Evolutionary conservation across 2,329 filamentous ascomycete genomes (phyloP).

Genomic region (Coleophoma eucalyptorum): DNA sequence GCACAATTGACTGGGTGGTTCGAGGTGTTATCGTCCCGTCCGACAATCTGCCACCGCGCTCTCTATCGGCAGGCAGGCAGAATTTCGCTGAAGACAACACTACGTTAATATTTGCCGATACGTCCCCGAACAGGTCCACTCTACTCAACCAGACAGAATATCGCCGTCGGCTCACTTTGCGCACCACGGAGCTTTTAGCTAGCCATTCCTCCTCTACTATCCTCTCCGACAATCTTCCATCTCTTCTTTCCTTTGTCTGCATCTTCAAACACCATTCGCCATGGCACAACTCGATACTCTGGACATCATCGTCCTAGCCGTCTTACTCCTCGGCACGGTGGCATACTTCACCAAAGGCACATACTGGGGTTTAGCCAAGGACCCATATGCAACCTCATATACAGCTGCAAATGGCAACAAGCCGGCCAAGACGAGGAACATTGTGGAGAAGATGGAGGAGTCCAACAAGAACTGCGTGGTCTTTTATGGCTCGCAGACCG

Average conservation of each 20-base stretch:
- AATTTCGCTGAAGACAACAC: too few relatives aligned
- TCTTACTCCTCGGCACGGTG: conserved; percentile 78
- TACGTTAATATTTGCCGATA: too few relatives aligned
- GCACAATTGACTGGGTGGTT: too few relatives aligned
- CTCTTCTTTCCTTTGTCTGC: not conserved
- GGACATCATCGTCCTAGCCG: conserved; percentile 86
- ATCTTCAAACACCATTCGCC: conserved; percentile 24
- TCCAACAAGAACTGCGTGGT: conserved; percentile 95
- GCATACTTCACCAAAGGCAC: conserved; percentile 98
- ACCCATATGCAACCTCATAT: conserved; percentile 79
- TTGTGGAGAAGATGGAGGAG: conserved; percentile 95
- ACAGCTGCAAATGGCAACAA: conserved; percentile 66
- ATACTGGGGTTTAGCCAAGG: conserved; percentile 84
- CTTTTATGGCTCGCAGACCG: conserved; percentile 98
- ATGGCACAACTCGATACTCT: conserved; percentile 98
- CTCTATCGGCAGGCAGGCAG: too few relatives aligned
- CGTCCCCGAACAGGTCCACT: too few relatives aligned
- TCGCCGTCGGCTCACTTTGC: too few relatives aligned
- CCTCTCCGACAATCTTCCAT: not conserved
- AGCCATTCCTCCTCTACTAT: not conserved
- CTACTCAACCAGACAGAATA: too few relatives aligned
- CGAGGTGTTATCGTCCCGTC: too few relatives aligned
- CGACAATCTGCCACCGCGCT: too few relatives aligned
- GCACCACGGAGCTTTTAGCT: too few relatives aligned
- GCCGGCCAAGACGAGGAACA: conserved; percentile 83